Conservation (phyloP, 305 asterid species). For the Striga hermonthica region DNA sequence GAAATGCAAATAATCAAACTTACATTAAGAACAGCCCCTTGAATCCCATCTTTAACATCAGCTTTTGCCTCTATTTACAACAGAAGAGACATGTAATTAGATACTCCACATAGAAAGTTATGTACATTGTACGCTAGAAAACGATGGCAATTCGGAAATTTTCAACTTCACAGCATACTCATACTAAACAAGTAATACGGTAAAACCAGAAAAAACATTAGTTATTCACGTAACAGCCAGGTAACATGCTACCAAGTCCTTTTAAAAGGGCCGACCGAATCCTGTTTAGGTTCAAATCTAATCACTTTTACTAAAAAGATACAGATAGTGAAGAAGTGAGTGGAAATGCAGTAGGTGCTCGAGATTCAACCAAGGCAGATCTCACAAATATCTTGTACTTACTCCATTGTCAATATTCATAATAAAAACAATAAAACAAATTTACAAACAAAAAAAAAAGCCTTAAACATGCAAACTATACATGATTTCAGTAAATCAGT, state of each 20-base stretch:
- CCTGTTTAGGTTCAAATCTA: background rate
- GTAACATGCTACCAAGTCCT: constrained; percentile 22
- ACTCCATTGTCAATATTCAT: background rate
- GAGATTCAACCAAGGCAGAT: constrained; percentile 18
- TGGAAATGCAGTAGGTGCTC: constrained; percentile 11
- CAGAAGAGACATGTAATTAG: constrained; percentile 25
- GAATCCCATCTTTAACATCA: constrained; percentile 37
- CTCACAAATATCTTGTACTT: background rate
- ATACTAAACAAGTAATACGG: constrained; percentile 19
- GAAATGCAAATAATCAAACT: constrained; percentile 30
- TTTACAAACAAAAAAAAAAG: background rate
- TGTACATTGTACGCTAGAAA: background rate
- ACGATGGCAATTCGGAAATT: constrained; percentile 1
- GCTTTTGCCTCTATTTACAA: constrained; percentile 47
- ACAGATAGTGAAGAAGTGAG: background rate
- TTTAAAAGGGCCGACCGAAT: constrained; percentile 4
- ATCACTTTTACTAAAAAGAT: constrained; percentile 2
- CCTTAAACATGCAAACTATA: constrained; percentile 2
- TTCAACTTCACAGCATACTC: constrained; percentile 19
- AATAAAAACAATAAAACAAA: background rate
- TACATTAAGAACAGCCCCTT: constrained; percentile 44
- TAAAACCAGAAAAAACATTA: constrained; percentile 22
- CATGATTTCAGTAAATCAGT: constrained; percentile 16
- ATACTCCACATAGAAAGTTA: constrained; percentile 14
- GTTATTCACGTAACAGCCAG: background rate